phyloP scores from a whole-genome alignment of 2,329 filamentous ascomycete species.

The Trichophaea hybrida region DNA sequence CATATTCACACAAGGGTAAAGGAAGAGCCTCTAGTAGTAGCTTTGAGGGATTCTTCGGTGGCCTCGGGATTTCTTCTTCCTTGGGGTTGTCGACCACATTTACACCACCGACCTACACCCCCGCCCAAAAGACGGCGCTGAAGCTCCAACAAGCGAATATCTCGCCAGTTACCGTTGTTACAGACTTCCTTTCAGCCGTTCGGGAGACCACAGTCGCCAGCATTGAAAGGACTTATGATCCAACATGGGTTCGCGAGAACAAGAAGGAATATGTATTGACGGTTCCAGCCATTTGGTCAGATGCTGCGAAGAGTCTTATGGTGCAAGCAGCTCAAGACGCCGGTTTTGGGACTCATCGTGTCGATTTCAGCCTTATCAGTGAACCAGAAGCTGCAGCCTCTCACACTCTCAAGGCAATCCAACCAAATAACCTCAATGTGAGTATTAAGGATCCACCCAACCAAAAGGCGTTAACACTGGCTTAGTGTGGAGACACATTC shows the following conservation, averaged over 20 bases:
- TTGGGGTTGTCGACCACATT: neutral
- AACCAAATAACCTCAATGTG: slow-evolving; percentile 14
- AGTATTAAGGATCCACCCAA: neutral
- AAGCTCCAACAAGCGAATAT: neutral
- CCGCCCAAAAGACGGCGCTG: neutral
- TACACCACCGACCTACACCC: neutral
- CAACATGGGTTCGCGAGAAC: neutral
- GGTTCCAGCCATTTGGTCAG: slow-evolving; percentile 50
- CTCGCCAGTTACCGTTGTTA: neutral
- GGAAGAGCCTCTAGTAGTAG: no score
- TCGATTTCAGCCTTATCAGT: slow-evolving; percentile 22
- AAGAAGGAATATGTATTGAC: neutral
- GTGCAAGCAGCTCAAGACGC: slow-evolving; percentile 61
- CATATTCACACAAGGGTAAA: no score
- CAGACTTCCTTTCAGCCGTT: neutral
- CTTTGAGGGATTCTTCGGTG: no score
- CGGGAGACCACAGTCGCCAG: neutral
- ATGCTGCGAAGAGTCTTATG: slow-evolving; percentile 69
- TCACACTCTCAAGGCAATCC: slow-evolving; percentile 20
- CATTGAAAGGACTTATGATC: slow-evolving; percentile 1
- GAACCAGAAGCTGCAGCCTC: slow-evolving; percentile 25
- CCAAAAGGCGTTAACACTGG: no score
- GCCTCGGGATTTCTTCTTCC: no score
- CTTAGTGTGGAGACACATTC: slow-evolving; percentile 47
- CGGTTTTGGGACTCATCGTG: slow-evolving; percentile 48